Percentiles rank a stretch among this genome's conserved stretches.
phyloP scores from a whole-genome alignment of 2,329 filamentous ascomycete species.

The Colletotrichum sp. region DNA sequence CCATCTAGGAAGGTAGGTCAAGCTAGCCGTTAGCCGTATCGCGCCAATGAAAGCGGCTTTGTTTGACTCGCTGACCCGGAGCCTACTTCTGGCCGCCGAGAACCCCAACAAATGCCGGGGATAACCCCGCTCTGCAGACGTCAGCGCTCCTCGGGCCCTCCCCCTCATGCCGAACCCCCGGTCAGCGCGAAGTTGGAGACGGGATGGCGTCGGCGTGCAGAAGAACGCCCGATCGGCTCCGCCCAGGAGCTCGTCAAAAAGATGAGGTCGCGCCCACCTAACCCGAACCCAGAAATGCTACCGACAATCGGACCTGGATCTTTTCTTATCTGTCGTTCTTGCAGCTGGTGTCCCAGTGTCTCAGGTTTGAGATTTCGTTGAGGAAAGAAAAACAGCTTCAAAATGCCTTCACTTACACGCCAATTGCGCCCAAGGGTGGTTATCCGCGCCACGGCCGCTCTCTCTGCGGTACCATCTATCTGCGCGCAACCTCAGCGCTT shows the following conservation, averaged over 20 bases:
- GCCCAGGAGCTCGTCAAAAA: constrained; percentile 8
- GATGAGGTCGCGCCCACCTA: constrained; percentile 19
- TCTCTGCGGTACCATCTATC: not conserved
- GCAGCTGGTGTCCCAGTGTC: not conserved
- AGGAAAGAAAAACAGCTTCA: not conserved
- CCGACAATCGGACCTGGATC: constrained; percentile 4
- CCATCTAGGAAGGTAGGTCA: not conserved
- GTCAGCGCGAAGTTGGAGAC: not conserved
- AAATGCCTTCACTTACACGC: constrained; percentile 8
- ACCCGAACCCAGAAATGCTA: not conserved
- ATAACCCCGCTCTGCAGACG: not conserved
- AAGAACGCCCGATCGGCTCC: constrained; percentile 7
- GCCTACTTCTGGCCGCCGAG: constrained; percentile 2
- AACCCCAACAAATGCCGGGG: not conserved
- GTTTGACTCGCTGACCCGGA: not conserved
- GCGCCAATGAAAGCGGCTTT: not conserved
- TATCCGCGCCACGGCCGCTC: not conserved
- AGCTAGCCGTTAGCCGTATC: constrained; percentile 7
- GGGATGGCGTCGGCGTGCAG: not conserved
- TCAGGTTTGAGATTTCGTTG: not conserved
- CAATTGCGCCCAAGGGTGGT: constrained; percentile 17
- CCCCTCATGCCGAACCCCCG: not conserved
- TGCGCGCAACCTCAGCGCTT: constrained; percentile 14
- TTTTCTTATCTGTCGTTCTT: not conserved
- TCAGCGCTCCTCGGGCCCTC: not conserved